Base-by-base conservation (phyloP, 352 stramenopile genomes). In the Pythium rhizo-oryzae region DNA sequence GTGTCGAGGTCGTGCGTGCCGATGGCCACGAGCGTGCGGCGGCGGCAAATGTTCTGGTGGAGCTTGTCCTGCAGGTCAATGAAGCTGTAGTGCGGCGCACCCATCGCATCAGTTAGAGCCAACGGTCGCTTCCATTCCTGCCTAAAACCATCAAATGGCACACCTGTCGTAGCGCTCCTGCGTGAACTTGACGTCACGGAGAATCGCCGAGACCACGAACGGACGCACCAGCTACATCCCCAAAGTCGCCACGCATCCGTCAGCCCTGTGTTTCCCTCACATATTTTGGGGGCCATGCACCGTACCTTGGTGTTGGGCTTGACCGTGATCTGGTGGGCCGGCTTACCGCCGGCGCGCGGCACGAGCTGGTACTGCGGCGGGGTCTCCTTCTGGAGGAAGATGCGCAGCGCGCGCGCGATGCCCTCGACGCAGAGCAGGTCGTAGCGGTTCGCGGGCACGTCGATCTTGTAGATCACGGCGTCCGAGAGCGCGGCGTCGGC, bases 21-120 rank as follows among this genome's bases (percentile, higher is more conserved):
- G 79, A 99, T 99, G 35, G 98, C 97, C 30, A 99, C 98, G 19
- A 99, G 90, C n/a, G 97, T 99, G 55, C 98, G 94, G 61, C 97
- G 93, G 70, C 98, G 96, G 85, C 98, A 99, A 58, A 99, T 98
- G 84, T 99, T 99, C 62, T 99, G 96, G 80, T 99, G 98, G 55
- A 99, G 87, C 83, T 99, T 99, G 86, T 99, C 98, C 85, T 99
- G 98, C 70, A 99, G 86, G 69, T 99, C 98, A 62, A 99, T 99
- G 87, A 99, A 99, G 78, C 95, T 95, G 43, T 39, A 56, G 28
- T 33, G 28, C 15, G 39, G 25, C n/a, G 6, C 44, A 56, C 46
- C 16, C 24, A 6, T 37, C 2, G 8, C 4, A 15, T 47, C 41
- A 47, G 41, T n/a, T 47, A 4, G 7, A 21, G 2, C 41, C 18